Evolutionary conservation across 768 basidiomycete genomes (phyloP).

Genomic region (Candolleomyces aberdarensis): DNA sequence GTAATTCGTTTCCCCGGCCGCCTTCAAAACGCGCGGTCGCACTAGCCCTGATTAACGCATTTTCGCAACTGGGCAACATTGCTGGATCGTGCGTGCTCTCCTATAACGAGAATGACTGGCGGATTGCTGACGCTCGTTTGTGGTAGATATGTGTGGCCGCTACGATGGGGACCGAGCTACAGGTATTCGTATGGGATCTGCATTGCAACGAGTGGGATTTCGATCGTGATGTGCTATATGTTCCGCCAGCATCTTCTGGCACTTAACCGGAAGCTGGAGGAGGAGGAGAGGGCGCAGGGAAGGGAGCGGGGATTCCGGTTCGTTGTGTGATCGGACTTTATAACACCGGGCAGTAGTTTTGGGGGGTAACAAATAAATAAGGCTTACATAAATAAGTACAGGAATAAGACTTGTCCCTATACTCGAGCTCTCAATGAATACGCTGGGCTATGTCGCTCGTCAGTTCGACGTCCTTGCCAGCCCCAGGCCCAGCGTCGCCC

Average conservation of each 20-base stretch:
- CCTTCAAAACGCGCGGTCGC: constrained; percentile 82
- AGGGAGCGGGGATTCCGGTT: constrained; percentile 48
- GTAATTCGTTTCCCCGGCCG: constrained; percentile 62
- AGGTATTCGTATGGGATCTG: constrained; percentile 69
- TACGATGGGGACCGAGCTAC: constrained; percentile 66
- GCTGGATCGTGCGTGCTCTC: constrained; percentile 65
- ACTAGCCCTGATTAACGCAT: constrained; percentile 76
- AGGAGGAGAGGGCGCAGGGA: constrained; percentile 38
- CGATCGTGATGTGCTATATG: constrained; percentile 50
- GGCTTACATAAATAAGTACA: constrained; percentile 6
- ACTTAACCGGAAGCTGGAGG: constrained; percentile 37
- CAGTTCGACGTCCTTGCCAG: constrained; percentile 76
- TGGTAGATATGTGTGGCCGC: constrained; percentile 63
- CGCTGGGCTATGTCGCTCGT: constrained; percentile 75
- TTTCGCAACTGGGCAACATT: constrained; percentile 82
- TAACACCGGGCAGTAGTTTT: too few relatives aligned
- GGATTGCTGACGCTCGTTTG: background rate
- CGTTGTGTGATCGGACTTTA: constrained; percentile 31
- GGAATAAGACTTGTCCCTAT: background rate
- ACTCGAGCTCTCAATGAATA: constrained; percentile 58
- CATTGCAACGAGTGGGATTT: constrained; percentile 52
- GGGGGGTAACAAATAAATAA: background rate
- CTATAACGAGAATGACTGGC: background rate
- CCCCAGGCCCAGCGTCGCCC: constrained; percentile 41
- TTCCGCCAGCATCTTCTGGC: constrained; percentile 40